Conservation (phyloP, 2,329 filamentous ascomycete genomes). For the Knufia fluminis region DNA sequence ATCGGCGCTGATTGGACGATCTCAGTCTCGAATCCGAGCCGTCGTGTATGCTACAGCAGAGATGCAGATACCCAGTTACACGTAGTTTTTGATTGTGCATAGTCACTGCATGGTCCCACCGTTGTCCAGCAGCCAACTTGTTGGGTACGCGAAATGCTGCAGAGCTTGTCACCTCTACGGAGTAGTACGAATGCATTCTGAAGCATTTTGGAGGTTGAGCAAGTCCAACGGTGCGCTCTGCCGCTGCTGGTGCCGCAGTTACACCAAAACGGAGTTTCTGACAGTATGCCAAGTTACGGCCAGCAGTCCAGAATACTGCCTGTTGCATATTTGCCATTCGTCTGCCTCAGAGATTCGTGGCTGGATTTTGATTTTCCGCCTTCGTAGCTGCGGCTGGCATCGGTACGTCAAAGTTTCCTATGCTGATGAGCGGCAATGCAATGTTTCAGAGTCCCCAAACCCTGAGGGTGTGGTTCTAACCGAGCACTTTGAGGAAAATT, state of each 20-base stretch:
- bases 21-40: neutral
- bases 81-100: slow-evolving; percentile 4
- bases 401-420: neutral
- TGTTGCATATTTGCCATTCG: slow-evolving; percentile 1
- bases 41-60: slow-evolving; percentile 4
- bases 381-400: neutral
- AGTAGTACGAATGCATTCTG: neutral
- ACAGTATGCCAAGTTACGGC: neutral
- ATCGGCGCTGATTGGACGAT: neutral
- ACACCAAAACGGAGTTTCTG: neutral
- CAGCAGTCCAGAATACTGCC: neutral
- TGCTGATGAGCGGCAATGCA: neutral
- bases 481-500: neutral
- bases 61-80: slow-evolving; percentile 8
- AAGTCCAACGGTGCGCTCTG: neutral
- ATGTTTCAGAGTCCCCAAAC: slow-evolving; percentile 1
- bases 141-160: neutral
- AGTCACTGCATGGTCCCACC: slow-evolving; percentile 7
- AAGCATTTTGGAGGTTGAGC: neutral
- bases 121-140: neutral
- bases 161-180: slow-evolving; percentile 2
- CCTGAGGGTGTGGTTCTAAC: neutral
- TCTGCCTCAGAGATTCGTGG: neutral
- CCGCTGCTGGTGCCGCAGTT: slow-evolving; percentile 1
- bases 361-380: slow-evolving; percentile 2